Conservation (phyloP, 441 rosid genomes). For the Pelargonium myrrhifolium region DNA sequence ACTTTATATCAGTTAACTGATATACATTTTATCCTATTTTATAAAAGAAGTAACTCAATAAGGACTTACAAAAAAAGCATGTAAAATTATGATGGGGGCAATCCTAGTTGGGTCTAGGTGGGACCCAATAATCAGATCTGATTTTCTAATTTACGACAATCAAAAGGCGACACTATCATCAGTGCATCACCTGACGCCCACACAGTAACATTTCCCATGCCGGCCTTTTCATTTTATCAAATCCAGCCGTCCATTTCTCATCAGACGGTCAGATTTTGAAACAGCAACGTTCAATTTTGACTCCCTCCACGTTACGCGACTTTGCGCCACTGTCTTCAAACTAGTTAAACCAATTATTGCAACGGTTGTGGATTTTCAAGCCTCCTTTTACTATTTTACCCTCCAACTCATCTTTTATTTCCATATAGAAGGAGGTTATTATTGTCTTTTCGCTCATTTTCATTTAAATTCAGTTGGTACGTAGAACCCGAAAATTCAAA, state of each 20-base stretch:
- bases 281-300: background rate
- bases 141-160: background rate
- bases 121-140: slow-evolving; percentile 1
- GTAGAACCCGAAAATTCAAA: slow-evolving; percentile 27
- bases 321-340: slow-evolving; percentile 1
- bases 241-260: background rate
- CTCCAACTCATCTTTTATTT: background rate
- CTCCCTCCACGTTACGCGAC: slow-evolving; percentile 2
- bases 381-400: background rate
- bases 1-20: too few relatives aligned
- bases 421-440: background rate
- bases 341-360: background rate
- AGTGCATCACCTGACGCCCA: background rate
- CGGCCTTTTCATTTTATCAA: background rate
- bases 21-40: too few relatives aligned
- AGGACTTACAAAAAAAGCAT: too few relatives aligned
- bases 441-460: background rate
- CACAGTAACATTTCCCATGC: background rate
- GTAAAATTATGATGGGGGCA: background rate
- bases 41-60: too few relatives aligned
- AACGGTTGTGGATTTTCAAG: slow-evolving; percentile 4
- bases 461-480: slow-evolving; percentile 31
- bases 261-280: slow-evolving; percentile 4
- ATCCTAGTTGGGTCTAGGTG: background rate
- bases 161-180: background rate